Conservation (phyloP, 768 basidiomycete genomes). For the Kwoniella dejecticola region DNA sequence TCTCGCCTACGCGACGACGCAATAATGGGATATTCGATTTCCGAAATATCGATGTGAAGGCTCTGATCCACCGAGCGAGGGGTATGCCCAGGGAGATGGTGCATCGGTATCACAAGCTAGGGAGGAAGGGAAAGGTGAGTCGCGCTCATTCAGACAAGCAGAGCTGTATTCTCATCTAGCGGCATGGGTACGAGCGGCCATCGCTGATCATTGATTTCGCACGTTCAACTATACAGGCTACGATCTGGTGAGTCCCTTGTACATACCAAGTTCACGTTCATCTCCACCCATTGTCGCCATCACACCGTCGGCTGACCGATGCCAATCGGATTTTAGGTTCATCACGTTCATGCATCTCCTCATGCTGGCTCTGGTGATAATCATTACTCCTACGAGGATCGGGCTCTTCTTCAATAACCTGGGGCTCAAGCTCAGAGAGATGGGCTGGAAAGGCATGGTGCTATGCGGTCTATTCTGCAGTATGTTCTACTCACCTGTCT, state of each 20-base stretch:
- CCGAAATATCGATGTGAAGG: slow-evolving; percentile 7
- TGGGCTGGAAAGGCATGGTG: slow-evolving; percentile 45
- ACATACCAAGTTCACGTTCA: no score
- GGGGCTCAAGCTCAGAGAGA: slow-evolving; percentile 31
- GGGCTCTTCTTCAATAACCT: slow-evolving; percentile 45
- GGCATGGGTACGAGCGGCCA: neutral
- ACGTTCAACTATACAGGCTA: slow-evolving; percentile 1
- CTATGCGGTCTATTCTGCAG: slow-evolving; percentile 43
- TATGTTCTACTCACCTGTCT: no score
- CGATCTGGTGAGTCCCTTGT: slow-evolving; percentile 18
- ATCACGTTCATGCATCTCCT: slow-evolving; percentile 38
- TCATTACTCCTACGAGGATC: slow-evolving; percentile 52
- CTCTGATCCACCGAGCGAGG: slow-evolving; percentile 1
- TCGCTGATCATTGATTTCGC: neutral
- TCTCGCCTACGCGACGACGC: slow-evolving; percentile 13
- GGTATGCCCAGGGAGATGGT: slow-evolving; percentile 15
- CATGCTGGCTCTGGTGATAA: slow-evolving; percentile 40
- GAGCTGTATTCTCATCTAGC: no score
- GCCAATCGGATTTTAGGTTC: no score
- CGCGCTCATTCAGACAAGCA: no score
- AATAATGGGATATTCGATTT: neutral
- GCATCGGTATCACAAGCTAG: slow-evolving; percentile 22
- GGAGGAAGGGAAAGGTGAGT: slow-evolving; percentile 24
- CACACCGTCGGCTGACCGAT: no score
- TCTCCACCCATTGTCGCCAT: no score